phyloP scores from a whole-genome alignment of 768 basidiomycete genomes.

The Tephrocybe sp. region DNA sequence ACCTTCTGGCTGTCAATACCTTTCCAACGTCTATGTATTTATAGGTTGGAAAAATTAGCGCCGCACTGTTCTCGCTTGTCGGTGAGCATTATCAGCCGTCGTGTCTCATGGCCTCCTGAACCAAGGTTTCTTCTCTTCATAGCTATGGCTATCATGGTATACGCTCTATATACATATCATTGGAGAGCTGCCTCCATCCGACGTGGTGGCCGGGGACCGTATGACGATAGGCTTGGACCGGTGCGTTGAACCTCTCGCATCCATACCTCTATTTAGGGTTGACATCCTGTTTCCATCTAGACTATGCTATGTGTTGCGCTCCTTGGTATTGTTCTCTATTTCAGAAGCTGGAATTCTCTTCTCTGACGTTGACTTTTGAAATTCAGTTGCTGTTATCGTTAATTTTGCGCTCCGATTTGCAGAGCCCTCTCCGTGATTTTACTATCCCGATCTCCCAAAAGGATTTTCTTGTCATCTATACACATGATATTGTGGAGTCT shows the following conservation, averaged over 20 bases:
- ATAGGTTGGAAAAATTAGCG: slow-evolving; percentile 92
- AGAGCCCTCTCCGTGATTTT: slow-evolving; percentile 15
- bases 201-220: slow-evolving; percentile 86
- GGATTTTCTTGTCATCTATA: no score
- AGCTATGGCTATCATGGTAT: slow-evolving; percentile 98
- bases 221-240: slow-evolving; percentile 94
- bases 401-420: slow-evolving; percentile 87
- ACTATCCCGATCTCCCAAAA: no score
- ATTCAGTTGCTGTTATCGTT: slow-evolving; percentile 75
- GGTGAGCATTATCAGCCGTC: slow-evolving; percentile 41
- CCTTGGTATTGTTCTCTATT: slow-evolving; percentile 49
- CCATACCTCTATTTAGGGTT: not conserved
- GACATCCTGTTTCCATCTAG: slow-evolving; percentile 34
- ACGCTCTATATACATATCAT: slow-evolving; percentile 93
- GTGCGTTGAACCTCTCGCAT: slow-evolving; percentile 47
- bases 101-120: slow-evolving; percentile 7
- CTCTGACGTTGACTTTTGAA: slow-evolving; percentile 10
- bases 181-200: slow-evolving; percentile 95
- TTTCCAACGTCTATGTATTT: not conserved
- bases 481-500: no score
- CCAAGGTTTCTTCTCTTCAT: not conserved
- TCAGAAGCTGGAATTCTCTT: not conserved
- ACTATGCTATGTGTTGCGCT: slow-evolving; percentile 82
- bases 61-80: slow-evolving; percentile 93
- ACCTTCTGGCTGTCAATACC: not conserved